phyloP scores from a whole-genome alignment of 2,329 filamentous ascomycete genomes.

The Aspergillus costaricaensis region DNA sequence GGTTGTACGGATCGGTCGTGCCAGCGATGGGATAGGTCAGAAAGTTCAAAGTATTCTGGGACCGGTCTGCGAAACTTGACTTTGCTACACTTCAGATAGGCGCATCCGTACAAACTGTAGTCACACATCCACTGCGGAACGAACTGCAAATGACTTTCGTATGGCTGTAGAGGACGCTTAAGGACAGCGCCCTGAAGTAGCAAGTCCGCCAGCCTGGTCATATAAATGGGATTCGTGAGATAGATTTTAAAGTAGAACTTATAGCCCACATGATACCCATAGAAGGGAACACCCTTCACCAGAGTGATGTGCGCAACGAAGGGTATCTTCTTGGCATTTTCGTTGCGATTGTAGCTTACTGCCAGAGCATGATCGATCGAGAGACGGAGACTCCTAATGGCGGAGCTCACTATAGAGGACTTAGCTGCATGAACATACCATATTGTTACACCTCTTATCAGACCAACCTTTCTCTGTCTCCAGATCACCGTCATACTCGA shows the following conservation, averaged over 20 bases:
- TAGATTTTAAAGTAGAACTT: slow-evolving; percentile 92
- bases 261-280: slow-evolving; percentile 92
- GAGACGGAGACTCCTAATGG: slow-evolving; percentile 75
- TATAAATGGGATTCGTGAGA: slow-evolving; percentile 81
- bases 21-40: slow-evolving; percentile 69
- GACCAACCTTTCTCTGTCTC: slow-evolving; percentile 66
- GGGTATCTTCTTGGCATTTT: slow-evolving; percentile 65
- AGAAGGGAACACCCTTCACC: slow-evolving; percentile 92
- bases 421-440: slow-evolving; percentile 5
- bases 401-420: slow-evolving; percentile 63
- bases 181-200: slow-evolving; percentile 85
- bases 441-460: not conserved
- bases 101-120: slow-evolving; percentile 95
- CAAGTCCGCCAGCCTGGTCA: slow-evolving; percentile 84
- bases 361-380: slow-evolving; percentile 91
- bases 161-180: slow-evolving; percentile 81
- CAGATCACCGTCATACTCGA: slow-evolving; percentile 76
- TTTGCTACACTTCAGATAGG: slow-evolving; percentile 73
- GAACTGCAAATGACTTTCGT: slow-evolving; percentile 91
- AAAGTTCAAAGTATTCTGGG: slow-evolving; percentile 67
- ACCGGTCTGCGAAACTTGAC: slow-evolving; percentile 74
- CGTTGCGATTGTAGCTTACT: slow-evolving; percentile 77
- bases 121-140: slow-evolving; percentile 97
- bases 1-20: slow-evolving; percentile 70
- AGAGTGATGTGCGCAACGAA: slow-evolving; percentile 90